Evolutionary conservation across 805 yeast genomes (phyloP).

Genomic region (Candida xiaguanensis): DNA sequence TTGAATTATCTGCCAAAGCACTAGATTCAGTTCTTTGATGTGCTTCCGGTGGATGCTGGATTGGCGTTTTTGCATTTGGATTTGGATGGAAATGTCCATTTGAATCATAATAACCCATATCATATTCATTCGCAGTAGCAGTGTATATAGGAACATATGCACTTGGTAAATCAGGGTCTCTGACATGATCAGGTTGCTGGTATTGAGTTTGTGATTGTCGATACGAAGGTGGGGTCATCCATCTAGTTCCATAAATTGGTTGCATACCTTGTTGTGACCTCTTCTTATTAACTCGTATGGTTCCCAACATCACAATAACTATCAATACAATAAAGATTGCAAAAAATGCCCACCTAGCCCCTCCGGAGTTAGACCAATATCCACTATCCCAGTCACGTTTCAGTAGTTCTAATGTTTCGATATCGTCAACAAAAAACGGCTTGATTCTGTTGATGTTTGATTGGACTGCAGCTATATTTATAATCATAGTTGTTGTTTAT

Average conservation of each 20-base stretch:
- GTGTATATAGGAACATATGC: conserved; percentile 67
- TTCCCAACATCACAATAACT: conserved; percentile 44
- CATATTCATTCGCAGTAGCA: conserved; percentile 61
- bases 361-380: conserved; percentile 21
- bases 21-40: conserved; percentile 18
- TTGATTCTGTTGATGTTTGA: not conserved
- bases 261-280: conserved; percentile 46
- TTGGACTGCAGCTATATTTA: not conserved
- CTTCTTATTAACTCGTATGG: conserved; percentile 51
- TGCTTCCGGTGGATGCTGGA: conserved; percentile 18
- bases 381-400: conserved; percentile 14
- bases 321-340: conserved; percentile 54
- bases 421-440: not conserved
- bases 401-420: not conserved
- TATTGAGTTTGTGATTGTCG: conserved; percentile 60
- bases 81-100: conserved; percentile 46
- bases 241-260: conserved; percentile 73
- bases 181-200: conserved; percentile 34
- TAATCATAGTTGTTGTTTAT: not conserved
- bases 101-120: conserved; percentile 73
- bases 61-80: conserved; percentile 24
- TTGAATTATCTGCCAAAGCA: not conserved
- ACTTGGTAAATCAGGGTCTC: conserved; percentile 38
- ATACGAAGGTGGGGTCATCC: conserved; percentile 87
- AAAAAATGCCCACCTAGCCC: conserved; percentile 63